Percentiles rank a stretch among this genome's conserved stretches.
Conservation (phyloP, 2,329 filamentous ascomycete species). For the Zasmidium citrigriseum region DNA sequence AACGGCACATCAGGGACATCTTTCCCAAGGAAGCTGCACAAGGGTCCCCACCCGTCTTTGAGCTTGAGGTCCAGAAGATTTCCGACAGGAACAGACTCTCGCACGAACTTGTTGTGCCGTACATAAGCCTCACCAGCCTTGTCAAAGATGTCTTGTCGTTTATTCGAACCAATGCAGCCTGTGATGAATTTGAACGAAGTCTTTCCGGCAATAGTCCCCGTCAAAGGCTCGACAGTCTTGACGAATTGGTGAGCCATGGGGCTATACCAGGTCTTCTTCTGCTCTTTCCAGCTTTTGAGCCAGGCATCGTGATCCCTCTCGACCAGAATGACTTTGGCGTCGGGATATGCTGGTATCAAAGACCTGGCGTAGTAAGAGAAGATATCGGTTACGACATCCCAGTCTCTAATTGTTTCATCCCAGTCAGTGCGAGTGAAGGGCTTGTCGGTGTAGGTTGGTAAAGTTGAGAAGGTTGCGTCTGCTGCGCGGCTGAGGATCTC, state of each 20-base stretch:
- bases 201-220: not conserved
- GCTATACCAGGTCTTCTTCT: not conserved
- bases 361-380: not conserved
- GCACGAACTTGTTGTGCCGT: not conserved
- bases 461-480: not conserved
- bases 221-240: not conserved
- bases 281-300: not conserved
- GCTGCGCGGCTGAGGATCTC: not conserved
- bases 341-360: slow-evolving; percentile 26
- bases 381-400: not conserved
- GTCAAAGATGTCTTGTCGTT: not conserved
- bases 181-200: not conserved
- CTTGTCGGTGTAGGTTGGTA: not conserved
- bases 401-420: not conserved
- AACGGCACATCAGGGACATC: slow-evolving; percentile 23
- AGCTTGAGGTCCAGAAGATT: slow-evolving; percentile 28
- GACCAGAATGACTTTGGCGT: slow-evolving; percentile 26
- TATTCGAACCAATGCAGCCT: not conserved
- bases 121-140: not conserved
- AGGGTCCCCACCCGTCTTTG: slow-evolving; percentile 29
- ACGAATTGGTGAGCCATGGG: not conserved
- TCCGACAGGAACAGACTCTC: not conserved
- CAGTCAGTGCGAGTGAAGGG: not conserved
- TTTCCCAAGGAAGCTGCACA: slow-evolving; percentile 32
- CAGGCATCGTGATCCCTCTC: slow-evolving; percentile 20